Base-by-base conservation (phyloP, 441 rosid species). In the Monsonia emarginata region DNA sequence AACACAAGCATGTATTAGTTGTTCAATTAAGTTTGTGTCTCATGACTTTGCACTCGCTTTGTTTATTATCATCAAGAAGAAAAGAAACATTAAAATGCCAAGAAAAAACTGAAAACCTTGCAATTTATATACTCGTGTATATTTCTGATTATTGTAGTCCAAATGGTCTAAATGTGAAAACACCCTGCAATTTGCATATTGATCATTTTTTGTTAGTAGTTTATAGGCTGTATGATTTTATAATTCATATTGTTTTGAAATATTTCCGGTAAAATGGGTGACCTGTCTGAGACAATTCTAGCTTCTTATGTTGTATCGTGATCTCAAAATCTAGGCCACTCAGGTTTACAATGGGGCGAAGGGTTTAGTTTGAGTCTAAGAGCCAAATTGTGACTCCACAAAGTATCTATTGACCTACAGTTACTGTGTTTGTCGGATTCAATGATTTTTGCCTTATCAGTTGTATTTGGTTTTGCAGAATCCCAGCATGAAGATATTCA, bases 391-490 rank as follows among this genome's bases (percentile, higher is more conserved):
- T 16, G 16, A 44, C 16, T 44, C 18, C 50, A 44, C 18, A 44
- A 44, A 11, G 19, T 54, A 59, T 54, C 18, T 52, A 11, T 44
- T 36, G 57, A 67, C 38, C 14, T 58, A n/a, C 14, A 5, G 4
- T n/a, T 44, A n/a, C 14, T 44, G 16, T 44, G 27, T 52, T 21
- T 52, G 42, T 36, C n/a, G n/a, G 58, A 21, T 24, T 52, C 27
- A 21, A 22, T 1, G 58, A 52, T 52, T 22, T 10, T 4, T 50
- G 27, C 22, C 58, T 52, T 52, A 52, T 7, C 58, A 52, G 22
- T n/a, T n/a, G 50, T 69, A 4, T 61, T 44, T 84, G 68, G 18
- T 70, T 70, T 80, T 78, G 81, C 91, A 91, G 99, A 86, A 82
- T 65, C 70, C 70, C 44, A 67, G 74, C 48, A 66, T 61, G 46